These are phyloP conservation scores for Lavandula angustifolia DNA, from an alignment of 257 asterid species.

Conservation along the genomic window DNA sequence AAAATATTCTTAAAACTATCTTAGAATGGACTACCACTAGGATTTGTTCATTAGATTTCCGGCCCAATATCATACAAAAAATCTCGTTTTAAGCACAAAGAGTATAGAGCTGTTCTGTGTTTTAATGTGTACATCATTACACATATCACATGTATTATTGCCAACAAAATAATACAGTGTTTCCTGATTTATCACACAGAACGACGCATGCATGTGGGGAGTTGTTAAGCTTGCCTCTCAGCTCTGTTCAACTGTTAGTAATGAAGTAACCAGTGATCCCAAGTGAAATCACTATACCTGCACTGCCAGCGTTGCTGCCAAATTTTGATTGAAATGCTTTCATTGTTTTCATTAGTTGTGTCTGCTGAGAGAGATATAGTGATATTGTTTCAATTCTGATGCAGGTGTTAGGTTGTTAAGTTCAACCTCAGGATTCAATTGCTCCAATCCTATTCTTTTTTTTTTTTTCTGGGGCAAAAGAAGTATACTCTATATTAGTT, in stretches of 20 bases:
- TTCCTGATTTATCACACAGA: constrained; percentile 43
- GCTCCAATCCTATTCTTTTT: constrained; percentile 4
- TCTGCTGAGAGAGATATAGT: constrained; percentile 15
- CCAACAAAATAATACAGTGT: neutral
- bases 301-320: constrained; percentile 4
- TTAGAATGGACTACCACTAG: constrained; percentile 15
- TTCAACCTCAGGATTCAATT: neutral
- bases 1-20: constrained; percentile 8
- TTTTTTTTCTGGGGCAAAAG: constrained; percentile 1
- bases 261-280: constrained; percentile 23
- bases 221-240: constrained; percentile 73
- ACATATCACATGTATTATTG: neutral
- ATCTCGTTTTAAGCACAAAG: neutral
- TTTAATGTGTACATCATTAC: constrained; percentile 1
- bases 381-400: constrained; percentile 14
- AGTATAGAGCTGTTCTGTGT: constrained; percentile 2
- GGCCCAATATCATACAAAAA: neutral
- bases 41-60: constrained; percentile 7
- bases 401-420: constrained; percentile 1
- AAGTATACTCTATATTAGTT: constrained; percentile 2
- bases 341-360: too few relatives aligned
- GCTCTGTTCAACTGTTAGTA: constrained; percentile 56
- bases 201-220: constrained; percentile 80
- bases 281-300: constrained; percentile 19
- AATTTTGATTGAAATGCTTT: constrained; percentile 26